Evolutionary conservation across 106 monocot genomes (phyloP).

Genomic region (Phalaenopsis aphrodite): DNA sequence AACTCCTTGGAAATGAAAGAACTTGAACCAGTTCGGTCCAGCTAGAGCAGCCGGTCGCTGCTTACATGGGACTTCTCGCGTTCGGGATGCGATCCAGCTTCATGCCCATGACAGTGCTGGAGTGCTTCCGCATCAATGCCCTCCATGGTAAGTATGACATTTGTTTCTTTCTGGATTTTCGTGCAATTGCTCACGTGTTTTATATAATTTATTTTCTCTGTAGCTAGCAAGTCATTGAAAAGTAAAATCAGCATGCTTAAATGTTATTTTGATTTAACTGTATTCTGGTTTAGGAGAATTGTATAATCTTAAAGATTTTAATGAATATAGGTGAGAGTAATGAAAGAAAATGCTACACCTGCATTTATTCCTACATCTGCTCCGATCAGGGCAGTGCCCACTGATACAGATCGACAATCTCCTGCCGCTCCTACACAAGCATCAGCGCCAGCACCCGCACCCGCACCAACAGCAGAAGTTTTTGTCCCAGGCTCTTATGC

Average conservation of each 20-base stretch:
- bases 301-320: not conserved
- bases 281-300: not conserved
- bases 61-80: no score
- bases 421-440: conserved; percentile 25
- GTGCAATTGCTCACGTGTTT: not conserved
- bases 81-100: no score
- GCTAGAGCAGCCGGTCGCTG: no score
- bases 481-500: conserved; percentile 29
- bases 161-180: not conserved
- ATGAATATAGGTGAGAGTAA: conserved; percentile 53
- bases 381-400: conserved; percentile 31
- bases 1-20: no score
- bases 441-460: conserved; percentile 16
- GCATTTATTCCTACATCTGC: conserved; percentile 10
- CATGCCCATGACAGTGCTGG: no score
- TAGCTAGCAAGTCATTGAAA: not conserved
- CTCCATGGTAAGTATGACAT: not conserved
- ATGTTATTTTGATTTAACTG: not conserved
- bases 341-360: conserved; percentile 49
- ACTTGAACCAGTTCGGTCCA: no score
- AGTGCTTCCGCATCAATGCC: no score
- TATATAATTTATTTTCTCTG: not conserved
- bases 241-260: not conserved
- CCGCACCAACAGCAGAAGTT: conserved; percentile 24
- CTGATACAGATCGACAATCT: conserved; percentile 38